phyloP scores from a whole-genome alignment of 73 alveolate species.

The Paramecium sonneborni region DNA sequence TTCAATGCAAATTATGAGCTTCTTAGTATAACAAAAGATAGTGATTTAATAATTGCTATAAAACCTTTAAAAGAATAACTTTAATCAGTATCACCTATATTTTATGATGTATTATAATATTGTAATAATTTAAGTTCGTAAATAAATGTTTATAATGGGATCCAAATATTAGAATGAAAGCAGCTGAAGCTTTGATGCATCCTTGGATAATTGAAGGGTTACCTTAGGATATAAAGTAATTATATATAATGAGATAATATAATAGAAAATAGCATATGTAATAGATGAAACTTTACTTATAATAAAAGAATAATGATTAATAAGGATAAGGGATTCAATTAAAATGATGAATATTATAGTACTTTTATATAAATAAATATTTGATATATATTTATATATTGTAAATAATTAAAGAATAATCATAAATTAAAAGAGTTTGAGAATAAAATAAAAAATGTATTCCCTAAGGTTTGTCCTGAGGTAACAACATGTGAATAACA shows the following conservation, averaged over 20 bases:
- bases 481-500: slow-evolving; percentile 22
- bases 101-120: slow-evolving; percentile 3
- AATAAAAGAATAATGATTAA: background rate
- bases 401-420: background rate
- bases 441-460: background rate
- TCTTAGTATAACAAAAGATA: background rate
- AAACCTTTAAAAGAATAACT: background rate
- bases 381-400: no score
- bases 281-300: background rate
- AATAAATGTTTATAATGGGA: slow-evolving; percentile 83
- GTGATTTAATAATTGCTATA: background rate
- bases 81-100: background rate
- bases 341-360: background rate
- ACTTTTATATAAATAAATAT: background rate
- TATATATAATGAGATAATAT: background rate
- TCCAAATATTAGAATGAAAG: slow-evolving; percentile 81
- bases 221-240: slow-evolving; percentile 54
- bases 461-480: slow-evolving; percentile 47
- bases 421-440: background rate
- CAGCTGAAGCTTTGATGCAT: slow-evolving; percentile 82
- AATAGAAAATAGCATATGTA: slow-evolving; percentile 25
- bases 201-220: slow-evolving; percentile 87
- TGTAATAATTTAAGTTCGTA: slow-evolving; percentile 57
- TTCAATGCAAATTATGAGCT: slow-evolving; percentile 1
- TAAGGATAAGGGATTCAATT: background rate